These are phyloP conservation scores for Sphagnum tenellum DNA, from an alignment of 225 moss, liverwort and hornwort genomes.

Conservation along the genomic window DNA sequence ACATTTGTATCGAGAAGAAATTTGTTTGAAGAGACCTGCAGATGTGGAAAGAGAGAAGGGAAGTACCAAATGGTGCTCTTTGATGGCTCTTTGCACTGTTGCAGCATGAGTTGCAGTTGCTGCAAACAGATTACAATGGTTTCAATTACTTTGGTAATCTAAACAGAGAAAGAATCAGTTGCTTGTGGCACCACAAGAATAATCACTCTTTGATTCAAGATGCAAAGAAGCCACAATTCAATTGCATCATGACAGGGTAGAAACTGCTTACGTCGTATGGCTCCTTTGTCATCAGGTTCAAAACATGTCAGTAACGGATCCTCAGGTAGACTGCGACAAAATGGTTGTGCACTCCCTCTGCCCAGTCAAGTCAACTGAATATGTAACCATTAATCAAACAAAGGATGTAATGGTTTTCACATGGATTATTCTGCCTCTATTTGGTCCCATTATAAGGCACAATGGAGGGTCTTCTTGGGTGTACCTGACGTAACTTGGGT, in stretches of 20 bases:
- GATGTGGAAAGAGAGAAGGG: slow-evolving; percentile 3
- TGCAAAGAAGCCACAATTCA: no score
- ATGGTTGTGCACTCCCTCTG: slow-evolving; percentile 92
- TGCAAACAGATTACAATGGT: slow-evolving; percentile 18
- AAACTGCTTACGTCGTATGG: slow-evolving; percentile 51
- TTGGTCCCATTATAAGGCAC: not conserved
- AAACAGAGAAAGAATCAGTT: no score
- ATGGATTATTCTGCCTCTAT: no score
- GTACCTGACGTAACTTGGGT: no score
- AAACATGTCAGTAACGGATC: slow-evolving; percentile 83
- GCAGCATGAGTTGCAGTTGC: slow-evolving; percentile 35
- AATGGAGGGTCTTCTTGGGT: not conserved
- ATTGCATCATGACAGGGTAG: not conserved
- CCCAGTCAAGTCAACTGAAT: no score
- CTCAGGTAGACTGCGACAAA: slow-evolving; percentile 78
- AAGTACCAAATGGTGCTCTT: slow-evolving; percentile 61
- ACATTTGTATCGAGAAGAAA: no score
- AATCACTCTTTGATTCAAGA: no score
- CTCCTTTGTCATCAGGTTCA: slow-evolving; percentile 46
- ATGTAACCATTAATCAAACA: no score
- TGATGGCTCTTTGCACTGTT: slow-evolving; percentile 56
- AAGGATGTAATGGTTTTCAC: no score
- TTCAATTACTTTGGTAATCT: no score
- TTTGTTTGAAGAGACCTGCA: no score
- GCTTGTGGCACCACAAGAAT: no score